Evolutionary conservation across 495 filamentous ascomycete species (phyloP).

Genomic region (Pseudoneurospora amorphoporcata): DNA sequence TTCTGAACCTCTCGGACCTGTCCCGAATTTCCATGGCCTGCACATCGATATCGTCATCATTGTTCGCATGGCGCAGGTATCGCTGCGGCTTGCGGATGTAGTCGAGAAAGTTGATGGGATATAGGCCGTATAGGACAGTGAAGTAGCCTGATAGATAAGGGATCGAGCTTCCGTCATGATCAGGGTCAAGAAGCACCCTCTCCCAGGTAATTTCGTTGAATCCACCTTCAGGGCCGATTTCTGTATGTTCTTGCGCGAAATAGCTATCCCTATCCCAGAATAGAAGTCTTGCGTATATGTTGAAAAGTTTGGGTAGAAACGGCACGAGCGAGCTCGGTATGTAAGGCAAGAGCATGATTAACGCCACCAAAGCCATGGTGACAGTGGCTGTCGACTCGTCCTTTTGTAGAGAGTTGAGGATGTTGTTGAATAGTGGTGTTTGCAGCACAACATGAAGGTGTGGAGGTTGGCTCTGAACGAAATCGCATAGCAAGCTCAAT

Average conservation of each 20-base stretch:
- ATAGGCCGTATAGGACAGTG: slow-evolving; percentile 67
- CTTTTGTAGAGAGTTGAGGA: slow-evolving; percentile 57
- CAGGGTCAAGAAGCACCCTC: slow-evolving; percentile 43
- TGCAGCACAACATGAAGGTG: slow-evolving; percentile 59
- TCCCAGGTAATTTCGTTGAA: slow-evolving; percentile 41
- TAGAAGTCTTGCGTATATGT: slow-evolving; percentile 61
- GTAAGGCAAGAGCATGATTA: slow-evolving; percentile 69
- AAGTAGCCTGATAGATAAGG: slow-evolving; percentile 69
- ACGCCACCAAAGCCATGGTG: slow-evolving; percentile 51
- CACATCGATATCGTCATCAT: slow-evolving; percentile 58
- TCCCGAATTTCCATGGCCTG: slow-evolving; percentile 59
- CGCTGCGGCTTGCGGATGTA: slow-evolving; percentile 67
- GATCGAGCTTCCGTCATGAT: slow-evolving; percentile 47
- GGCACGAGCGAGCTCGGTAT: slow-evolving; percentile 54
- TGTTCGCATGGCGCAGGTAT: slow-evolving; percentile 53
- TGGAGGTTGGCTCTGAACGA: slow-evolving; percentile 56
- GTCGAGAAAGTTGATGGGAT: slow-evolving; percentile 68
- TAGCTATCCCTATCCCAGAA: slow-evolving; percentile 56
- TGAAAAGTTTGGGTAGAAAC: slow-evolving; percentile 57
- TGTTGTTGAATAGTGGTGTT: slow-evolving; percentile 53
- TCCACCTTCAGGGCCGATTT: slow-evolving; percentile 20
- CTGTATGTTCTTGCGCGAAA: slow-evolving; percentile 18
- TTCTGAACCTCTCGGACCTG: slow-evolving; percentile 55
- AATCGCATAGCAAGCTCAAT: slow-evolving; percentile 50
- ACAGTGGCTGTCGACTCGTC: slow-evolving; percentile 63